These are phyloP conservation scores for Zychaea mexicana DNA, from an alignment of 371 early-diverging fungal species.

Conservation along the genomic window DNA sequence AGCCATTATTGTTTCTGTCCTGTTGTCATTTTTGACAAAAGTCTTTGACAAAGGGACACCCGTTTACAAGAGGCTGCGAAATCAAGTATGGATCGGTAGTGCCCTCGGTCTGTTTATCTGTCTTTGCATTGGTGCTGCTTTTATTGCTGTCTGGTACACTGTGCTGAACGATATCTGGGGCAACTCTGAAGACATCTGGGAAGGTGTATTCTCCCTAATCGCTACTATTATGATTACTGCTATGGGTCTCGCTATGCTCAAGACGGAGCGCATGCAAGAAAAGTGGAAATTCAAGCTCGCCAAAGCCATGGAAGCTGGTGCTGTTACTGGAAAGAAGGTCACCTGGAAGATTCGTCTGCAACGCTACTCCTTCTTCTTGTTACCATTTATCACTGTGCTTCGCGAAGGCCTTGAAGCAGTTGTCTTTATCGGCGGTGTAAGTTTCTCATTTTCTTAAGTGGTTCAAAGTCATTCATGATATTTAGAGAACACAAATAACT, in stretches of 20 bases:
- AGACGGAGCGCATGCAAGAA: conserved; percentile 68
- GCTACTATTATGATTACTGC: conserved; percentile 68
- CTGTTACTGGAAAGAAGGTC: conserved; percentile 3
- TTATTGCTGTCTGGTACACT: conserved; percentile 72
- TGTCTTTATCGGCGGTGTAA: conserved; percentile 82
- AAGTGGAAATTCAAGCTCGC: conserved; percentile 69
- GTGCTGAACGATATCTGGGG: conserved; percentile 70
- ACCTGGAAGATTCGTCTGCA: conserved; percentile 28
- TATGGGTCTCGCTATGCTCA: conserved; percentile 77
- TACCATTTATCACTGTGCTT: conserved; percentile 81
- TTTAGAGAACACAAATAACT: conserved; percentile 56
- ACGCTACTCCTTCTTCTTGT: conserved; percentile 67
- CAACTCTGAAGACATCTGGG: conserved; percentile 77
- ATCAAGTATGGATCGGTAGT: conserved; percentile 72
- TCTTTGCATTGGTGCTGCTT: conserved; percentile 67
- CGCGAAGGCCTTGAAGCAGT: conserved; percentile 85
- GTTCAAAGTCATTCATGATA: not conserved
- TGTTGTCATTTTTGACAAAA: conserved; percentile 71
- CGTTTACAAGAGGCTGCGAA: conserved; percentile 51
- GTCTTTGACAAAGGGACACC: conserved; percentile 49
- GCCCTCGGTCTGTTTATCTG: conserved; percentile 61
- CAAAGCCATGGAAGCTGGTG: conserved; percentile 47
- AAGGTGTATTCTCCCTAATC: conserved; percentile 75
- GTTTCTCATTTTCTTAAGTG: conserved; percentile 42
- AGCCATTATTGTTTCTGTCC: conserved; percentile 79